Base-by-base conservation (phyloP, 768 basidiomycete genomes). In the Trametopsis cervina region DNA sequence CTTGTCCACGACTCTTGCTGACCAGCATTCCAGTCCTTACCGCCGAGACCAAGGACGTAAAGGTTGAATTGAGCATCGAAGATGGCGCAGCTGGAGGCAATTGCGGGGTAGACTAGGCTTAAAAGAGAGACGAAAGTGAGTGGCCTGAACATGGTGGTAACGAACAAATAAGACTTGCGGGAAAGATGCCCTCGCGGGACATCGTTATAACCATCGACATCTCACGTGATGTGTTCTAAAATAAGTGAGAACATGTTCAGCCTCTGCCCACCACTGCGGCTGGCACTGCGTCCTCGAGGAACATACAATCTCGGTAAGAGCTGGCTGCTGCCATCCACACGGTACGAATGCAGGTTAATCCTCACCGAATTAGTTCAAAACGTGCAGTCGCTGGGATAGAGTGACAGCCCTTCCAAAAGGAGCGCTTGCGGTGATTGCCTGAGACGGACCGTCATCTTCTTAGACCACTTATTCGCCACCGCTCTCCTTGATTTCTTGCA, bases 1-100 rank as follows among this genome's bases (percentile, higher is more conserved):
- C 74, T 71, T 15, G 69, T 61, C 90, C 90, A 96, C 4, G 75
- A 71, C 56, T 75, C 72, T 57, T 82, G 78, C 3, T 78, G 68
- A 11, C 91, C 89, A 42, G 87, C 81, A 56, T 78, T 81, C 70
- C 85, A 93, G 65, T 96, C 93, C 59, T 87, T 84, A 50, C 81
- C 83, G 47, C 83, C 78, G 52, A 89, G 77, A 46, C 87, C 89
- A 62, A 97, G 89, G 18, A 84, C 88, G 44, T 89, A 79, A 44
- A 97, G 75, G 64, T 94, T 90, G 81, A 84, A 92, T 57, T 66
- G 69, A 37, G 72, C 59, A 60, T 95, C 92, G 60, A 94, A 93
- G 18, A 83, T 76, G 33, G 91, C 71, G 61, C 92, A 95, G 3
- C 81, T 72, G 15, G 67, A 65, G 2, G 72, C 67, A 26, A 57